Base-by-base conservation (phyloP, 108 stramenopile genomes). In the Skeletonema marinoi region DNA sequence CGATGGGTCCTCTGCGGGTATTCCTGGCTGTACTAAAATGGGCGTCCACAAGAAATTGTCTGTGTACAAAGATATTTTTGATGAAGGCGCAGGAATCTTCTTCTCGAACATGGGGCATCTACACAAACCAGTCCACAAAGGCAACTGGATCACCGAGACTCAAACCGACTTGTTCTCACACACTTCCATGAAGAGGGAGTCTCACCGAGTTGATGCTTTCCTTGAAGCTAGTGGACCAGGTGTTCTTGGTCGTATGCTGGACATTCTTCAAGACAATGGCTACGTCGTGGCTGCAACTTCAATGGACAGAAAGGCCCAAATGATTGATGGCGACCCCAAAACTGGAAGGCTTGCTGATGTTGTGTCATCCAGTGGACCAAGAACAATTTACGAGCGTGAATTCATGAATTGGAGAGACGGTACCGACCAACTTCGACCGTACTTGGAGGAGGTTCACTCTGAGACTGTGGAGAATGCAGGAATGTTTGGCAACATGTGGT, bases 201-300 rank as follows among this genome's bases (percentile, higher is more conserved):
- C 68, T 16, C 72, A 66, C 4, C 38, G 42, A 6, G 81, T 82
- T 12, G 81, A 82, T 65, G 77, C 81, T 32, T 82, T 78, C 41
- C 50, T 48, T 25, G 77, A 78, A 38, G 58, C 50, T 41, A 33
- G 17, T 50, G 71, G 81, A 14, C 61, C 77, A 33, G 85, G 85
- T 51, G 81, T 85, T 73, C 41, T 85, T 25, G 85, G 85, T 6
- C 76, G 85, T 12, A 83, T 83, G 82, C 73, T 79, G 25, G 82
- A 83, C 17, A 71, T 74, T 10, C 82, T 78, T 14, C 51, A 79
- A 75, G 48, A 31, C 3, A 44, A 80, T 30, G 74, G 74, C 9
- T 21, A 46, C 30, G 62, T 79, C 16, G 83, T 84, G 13, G 60
- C 46, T 39, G 74, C 83, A 44, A 84, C 51, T 36, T 74, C 67